Conservation (phyloP, 176 grass and related monocot species). For the Tuctoria greenei region DNA sequence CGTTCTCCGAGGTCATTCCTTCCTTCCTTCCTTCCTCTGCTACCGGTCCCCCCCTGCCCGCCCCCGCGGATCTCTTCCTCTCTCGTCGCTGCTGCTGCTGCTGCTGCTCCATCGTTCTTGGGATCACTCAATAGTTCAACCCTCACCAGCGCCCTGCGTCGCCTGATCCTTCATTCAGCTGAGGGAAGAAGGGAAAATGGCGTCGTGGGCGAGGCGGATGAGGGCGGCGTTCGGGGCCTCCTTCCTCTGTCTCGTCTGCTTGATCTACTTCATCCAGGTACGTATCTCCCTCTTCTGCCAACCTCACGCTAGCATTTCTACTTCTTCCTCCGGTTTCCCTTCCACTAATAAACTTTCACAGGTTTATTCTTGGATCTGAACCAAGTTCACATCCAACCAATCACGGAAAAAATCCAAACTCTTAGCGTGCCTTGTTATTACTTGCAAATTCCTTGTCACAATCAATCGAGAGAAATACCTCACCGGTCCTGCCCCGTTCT, state of each 20-base stretch:
- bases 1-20: background rate
- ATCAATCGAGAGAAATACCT: background rate
- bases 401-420: background rate
- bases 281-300: background rate
- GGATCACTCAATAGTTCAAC: no score
- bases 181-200: background rate
- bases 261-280: slow-evolving; percentile 89
- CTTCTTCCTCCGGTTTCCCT: background rate
- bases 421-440: background rate
- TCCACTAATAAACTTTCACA: background rate
- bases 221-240: slow-evolving; percentile 47
- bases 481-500: background rate
- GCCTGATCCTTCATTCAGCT: background rate
- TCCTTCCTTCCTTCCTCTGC: background rate
- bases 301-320: background rate
- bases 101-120: background rate
- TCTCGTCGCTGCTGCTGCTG: background rate
- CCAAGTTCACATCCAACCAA: background rate
- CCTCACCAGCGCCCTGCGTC: background rate
- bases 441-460: background rate
- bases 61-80: background rate
- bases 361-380: background rate
- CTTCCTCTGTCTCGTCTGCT: slow-evolving; percentile 66
- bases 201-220: slow-evolving; percentile 56
- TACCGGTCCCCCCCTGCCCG: background rate